Percentiles rank a stretch among this genome's conserved stretches.
Conservation (phyloP, 2,329 filamentous ascomycete species). For the Calonectria pseudoreteaudii region DNA sequence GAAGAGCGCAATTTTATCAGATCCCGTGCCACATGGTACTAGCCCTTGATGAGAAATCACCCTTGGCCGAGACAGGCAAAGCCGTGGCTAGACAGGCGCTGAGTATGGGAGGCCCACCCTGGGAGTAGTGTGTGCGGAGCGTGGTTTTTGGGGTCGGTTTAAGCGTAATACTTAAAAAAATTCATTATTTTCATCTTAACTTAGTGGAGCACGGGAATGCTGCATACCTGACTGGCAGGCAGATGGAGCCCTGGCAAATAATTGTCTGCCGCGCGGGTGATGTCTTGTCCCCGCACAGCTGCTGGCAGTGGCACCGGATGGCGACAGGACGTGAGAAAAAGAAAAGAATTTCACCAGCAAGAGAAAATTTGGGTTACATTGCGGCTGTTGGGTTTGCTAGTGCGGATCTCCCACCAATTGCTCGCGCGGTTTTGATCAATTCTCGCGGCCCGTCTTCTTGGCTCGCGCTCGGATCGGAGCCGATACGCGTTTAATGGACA, state of each 20-base stretch:
- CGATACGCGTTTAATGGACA: not conserved
- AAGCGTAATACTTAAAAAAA: slow-evolving; percentile 9
- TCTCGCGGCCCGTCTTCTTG: not conserved
- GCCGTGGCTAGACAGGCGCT: not conserved
- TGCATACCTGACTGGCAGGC: not conserved
- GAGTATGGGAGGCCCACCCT: not conserved
- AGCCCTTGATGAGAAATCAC: not conserved
- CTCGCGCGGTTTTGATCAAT: not conserved
- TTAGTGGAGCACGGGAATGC: not conserved
- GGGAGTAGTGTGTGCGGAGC: not conserved
- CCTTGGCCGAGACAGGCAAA: not conserved
- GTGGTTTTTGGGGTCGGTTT: not conserved
- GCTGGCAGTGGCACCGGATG: not conserved
- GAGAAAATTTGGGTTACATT: not conserved
- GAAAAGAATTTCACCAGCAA: not conserved
- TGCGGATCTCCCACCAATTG: not conserved
- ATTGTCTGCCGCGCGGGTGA: not conserved
- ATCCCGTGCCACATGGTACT: not conserved
- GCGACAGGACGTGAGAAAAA: not conserved
- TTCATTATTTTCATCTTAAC: not conserved
- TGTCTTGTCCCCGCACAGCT: not conserved
- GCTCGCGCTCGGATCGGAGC: not conserved
- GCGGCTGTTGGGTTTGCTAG: slow-evolving; percentile 3
- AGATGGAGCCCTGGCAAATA: not conserved
- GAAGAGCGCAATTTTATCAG: slow-evolving; percentile 1